Base-by-base conservation (phyloP, 148 eudicot species). In the Tetragonia tetragonoides region DNA sequence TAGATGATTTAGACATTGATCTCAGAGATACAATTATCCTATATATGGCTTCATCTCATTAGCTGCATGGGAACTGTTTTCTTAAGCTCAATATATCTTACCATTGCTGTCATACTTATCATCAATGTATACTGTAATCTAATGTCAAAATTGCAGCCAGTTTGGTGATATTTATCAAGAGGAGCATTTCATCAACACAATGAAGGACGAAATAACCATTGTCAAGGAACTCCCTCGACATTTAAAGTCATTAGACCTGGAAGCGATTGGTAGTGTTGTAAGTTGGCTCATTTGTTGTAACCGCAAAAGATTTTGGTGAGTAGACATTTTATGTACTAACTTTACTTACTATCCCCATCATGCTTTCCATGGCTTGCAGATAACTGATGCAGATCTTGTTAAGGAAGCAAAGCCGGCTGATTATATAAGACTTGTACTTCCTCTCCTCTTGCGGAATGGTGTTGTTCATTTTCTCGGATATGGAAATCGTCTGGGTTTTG, bases 401-500 rank as follows among this genome's bases (percentile, higher is more conserved):
- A 95, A 95, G 88, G 97, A 95, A 83, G 99, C 97, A 70, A 87
- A 75, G 62, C 89, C 91, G 24, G 47, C 28, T 76, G 97, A 93
- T 42, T 95, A 91, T 75, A 59, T 84, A 11, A 85, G 51, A 76
- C 82, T 80, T 53, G 90, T 90, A 65, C 93, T 91, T 86, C 99
- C 99, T 38, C 67, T 86, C 73, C 85, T 95, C 38, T 66, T 78
- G 75, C 89, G 80, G 68, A 95, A 91, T 72, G 86, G 91, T 42
- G 83, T 89, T 77, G 94, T 93, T 74, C 97, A 95, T 84, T 82
- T 95, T 67, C 97, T 93, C 70, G 99, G 99, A 75, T 95, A 77
- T 84, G 99, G 92, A 42, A 95, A 95, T 73, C 90, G 99, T 70
- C 90, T 95, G 49, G 99, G 97, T 16, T 95, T 95, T 73, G 97